These are phyloP conservation scores for Mycena sp. DNA, from an alignment of 1,284 basidiomycete species.

Conservation along the genomic window DNA sequence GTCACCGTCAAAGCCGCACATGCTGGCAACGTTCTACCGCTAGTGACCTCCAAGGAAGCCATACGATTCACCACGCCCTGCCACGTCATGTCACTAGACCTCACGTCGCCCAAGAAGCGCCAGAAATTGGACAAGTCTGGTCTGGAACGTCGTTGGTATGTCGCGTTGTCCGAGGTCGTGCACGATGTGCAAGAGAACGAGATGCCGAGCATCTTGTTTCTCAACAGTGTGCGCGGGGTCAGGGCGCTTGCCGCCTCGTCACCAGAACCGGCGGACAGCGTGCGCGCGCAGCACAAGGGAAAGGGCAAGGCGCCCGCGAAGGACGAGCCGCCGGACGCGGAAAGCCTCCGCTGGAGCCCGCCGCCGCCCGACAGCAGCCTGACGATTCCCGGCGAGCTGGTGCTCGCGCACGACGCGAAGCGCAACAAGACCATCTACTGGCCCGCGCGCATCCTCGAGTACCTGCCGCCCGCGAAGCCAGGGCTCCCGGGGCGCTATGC, in stretches of 20 bases:
- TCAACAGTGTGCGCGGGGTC: conserved; percentile 31
- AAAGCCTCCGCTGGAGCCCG: conserved; percentile 44
- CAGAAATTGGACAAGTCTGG: conserved; percentile 45
- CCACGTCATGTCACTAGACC: neutral
- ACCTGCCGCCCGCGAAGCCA: conserved; percentile 54
- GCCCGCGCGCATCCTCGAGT: conserved; percentile 70
- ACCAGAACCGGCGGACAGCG: neutral
- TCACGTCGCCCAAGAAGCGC: conserved; percentile 52
- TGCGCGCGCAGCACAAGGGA: conserved; percentile 29
- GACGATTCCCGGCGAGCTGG: conserved; percentile 70
- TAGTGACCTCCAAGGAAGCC: neutral
- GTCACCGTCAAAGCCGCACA: neutral
- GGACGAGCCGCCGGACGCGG: conserved; percentile 23
- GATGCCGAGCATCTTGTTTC: conserved; percentile 32
- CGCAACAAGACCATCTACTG: conserved; percentile 57
- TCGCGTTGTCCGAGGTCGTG: conserved; percentile 49
- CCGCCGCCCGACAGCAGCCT: conserved; percentile 57
- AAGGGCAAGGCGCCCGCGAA: conserved; percentile 36
- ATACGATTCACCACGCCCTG: conserved; percentile 43
- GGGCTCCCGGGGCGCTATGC: conserved; percentile 52
- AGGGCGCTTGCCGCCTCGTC: conserved; percentile 9
- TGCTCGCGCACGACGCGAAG: conserved; percentile 62
- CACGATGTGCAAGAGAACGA: conserved; percentile 45
- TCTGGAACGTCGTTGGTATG: conserved; percentile 48
- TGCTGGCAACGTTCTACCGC: neutral